Evolutionary conservation across 345 rosid genomes (phyloP), one percentile per base, ranked within the genome.

Genomic region (Lenwebbia sp.): DNA sequence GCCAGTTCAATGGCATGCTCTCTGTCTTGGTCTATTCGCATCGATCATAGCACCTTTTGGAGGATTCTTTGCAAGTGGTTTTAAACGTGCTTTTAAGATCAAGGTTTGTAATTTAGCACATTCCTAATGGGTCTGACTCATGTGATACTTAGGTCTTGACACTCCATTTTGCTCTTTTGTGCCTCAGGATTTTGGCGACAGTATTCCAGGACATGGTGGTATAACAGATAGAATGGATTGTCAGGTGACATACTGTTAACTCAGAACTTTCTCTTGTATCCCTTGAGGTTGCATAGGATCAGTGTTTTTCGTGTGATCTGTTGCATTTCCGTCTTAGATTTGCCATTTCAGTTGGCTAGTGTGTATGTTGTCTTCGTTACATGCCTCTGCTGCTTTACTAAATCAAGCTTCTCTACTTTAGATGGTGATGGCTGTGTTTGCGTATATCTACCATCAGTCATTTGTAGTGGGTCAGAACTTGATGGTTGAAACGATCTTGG

Each of bases 391-490:
- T 52, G 37, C 52, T 70, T 44, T 49, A 74, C 55, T 78, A 50
- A 58, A 40, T 83, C 22, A 70, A 28, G 49, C 86, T 85, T 89
- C 85, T 85, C 85, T 78, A 15, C 22, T 86, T 86, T 90, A 96
- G 99, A 96, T 95, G 98, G 98, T 95, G 90, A 96, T 96, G 98
- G 99, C 99, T 6, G 99, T 95, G 87, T 96, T 95, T 90, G 98
- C 99, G 37, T 96, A 93, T 88, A 95, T 96, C 88, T 96, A 95
- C 88, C 98, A 95, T 89, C 98, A 96, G 85, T 95, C 98, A 10
- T 96, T 96, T 83, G 89, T 95, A 21, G 90, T 90, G 85, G 88
- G 92, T 50, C 92, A 93, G 91, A 91, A 87, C 90, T 88, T 91
- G 83, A 90, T 95, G 1, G 93, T 94, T 47, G 99, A 96, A 85